Evolutionary conservation across 1,139 yeast genomes (phyloP), one percentile per base, ranked within the genome.

Genomic region (Blastobotrys aristatus): DNA sequence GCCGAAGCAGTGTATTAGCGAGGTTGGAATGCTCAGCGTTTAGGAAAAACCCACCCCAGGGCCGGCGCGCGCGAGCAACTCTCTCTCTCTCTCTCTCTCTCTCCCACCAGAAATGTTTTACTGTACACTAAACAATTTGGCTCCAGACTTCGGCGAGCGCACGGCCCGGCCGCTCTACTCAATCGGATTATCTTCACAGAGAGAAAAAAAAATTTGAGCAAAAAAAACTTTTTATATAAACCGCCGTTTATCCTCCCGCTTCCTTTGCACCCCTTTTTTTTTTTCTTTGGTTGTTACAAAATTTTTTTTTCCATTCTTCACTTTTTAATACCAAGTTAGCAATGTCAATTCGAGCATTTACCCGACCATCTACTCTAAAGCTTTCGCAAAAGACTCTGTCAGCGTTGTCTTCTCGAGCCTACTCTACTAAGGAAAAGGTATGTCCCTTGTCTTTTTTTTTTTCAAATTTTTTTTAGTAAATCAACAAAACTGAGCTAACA

Each of bases 371-470:
- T 33, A 52, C 59, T 35, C 38, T 54, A 40, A 54, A 51, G 53
- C 43, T 55, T 30, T 53, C 61, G 31, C 44, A 56, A 26, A 47
- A 57, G 38, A 50, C 61, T 35, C 44, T 57, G 49, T 49, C 54
- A 40, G 53, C 52, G 47, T 50, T 50, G 45, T 54, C 59, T 44
- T 32, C 50, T 38, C 58, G 67, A 48, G 52, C 59, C 42, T 66
- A 66, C 61, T 59, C 68, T 49, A 54, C 67, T 44, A 61, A 62
- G 56, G 63, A 60, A 48, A 54, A 58, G 43, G 60, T 57, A 60
- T 58, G 61, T 17, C 33, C 8, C n/a, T n/a, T n/a, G n/a, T n/a
- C n/a, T n/a, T n/a, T 24, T 24, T 6, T 24, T 24, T 24, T 24
- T 24, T 24, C 8, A 10, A 24, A 24, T 24, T 24, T 6, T 24